phyloP scores from a whole-genome alignment of 1,139 yeast species.

The Suhomyces atakaporum region DNA sequence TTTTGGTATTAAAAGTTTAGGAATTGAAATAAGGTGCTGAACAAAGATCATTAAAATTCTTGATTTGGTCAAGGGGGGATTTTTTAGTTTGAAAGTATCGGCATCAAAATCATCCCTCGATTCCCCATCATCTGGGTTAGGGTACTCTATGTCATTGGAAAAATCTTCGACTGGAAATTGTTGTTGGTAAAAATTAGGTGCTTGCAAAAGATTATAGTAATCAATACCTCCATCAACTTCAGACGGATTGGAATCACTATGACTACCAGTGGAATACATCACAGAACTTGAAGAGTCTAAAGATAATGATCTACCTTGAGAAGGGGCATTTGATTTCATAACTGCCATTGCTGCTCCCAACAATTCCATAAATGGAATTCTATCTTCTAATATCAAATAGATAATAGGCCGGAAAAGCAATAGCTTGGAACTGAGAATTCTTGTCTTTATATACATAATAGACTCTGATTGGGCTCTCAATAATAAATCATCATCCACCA shows the following conservation, averaged over 20 bases:
- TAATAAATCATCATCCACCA: conserved; percentile 38
- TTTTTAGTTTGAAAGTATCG: conserved; percentile 19
- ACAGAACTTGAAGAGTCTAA: conserved; percentile 12
- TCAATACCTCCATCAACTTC: conserved; percentile 22
- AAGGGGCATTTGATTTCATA: conserved; percentile 11
- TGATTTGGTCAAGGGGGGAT: conserved; percentile 16
- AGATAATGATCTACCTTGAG: conserved; percentile 5
- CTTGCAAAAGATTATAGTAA: conserved; percentile 30
- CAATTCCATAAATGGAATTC: conserved; percentile 22
- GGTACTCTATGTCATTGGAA: conserved; percentile 26
- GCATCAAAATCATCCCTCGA: conserved; percentile 16
- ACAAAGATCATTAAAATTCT: conserved; percentile 17
- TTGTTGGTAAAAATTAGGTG: conserved; percentile 30
- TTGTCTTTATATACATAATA: conserved; percentile 42
- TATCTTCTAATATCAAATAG: conserved; percentile 37
- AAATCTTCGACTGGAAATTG: conserved; percentile 38
- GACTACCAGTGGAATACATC: conserved; percentile 8
- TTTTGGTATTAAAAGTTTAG: conserved; percentile 40
- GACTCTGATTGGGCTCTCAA: conserved; percentile 41
- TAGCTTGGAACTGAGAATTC: conserved; percentile 38
- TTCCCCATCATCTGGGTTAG: conserved; percentile 9
- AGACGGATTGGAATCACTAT: conserved; percentile 11
- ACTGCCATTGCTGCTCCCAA: conserved; percentile 20
- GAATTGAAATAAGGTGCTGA: conserved; percentile 30
- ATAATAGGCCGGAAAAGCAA: conserved; percentile 38